phyloP scores from a whole-genome alignment of 495 filamentous ascomycete species.

The Neurospora cerealis region DNA sequence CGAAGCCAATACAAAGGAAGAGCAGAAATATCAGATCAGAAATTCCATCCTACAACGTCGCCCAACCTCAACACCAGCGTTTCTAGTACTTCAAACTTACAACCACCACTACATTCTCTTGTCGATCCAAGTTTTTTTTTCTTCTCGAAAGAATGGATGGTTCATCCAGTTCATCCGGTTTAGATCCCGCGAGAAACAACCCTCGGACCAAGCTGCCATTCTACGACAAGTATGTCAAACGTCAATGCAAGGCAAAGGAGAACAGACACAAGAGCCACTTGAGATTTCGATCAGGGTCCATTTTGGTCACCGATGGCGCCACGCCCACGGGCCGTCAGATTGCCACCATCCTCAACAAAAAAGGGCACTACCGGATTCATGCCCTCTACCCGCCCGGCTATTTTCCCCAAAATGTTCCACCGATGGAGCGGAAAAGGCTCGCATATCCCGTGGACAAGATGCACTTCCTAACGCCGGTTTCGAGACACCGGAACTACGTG shows the following conservation, averaged over 20 bases:
- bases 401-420: not conserved
- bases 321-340: not conserved
- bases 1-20: not conserved
- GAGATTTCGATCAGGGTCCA: not conserved
- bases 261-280: not conserved
- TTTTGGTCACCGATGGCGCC: conserved; percentile 4
- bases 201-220: not conserved
- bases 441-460: not conserved
- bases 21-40: not conserved
- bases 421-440: not conserved
- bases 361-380: not conserved
- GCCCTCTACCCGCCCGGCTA: not conserved
- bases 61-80: not conserved
- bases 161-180: not conserved
- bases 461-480: not conserved
- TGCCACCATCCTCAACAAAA: not conserved
- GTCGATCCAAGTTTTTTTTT: not conserved
- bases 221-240: not conserved
- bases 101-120: not conserved
- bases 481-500: not conserved
- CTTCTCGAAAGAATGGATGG: not conserved
- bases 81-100: not conserved
- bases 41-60: not conserved
- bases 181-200: not conserved
- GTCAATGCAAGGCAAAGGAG: not conserved